Evolutionary conservation across 2,329 filamentous ascomycete species (phyloP).

Genomic region (Trichoderma atrobrunneum): DNA sequence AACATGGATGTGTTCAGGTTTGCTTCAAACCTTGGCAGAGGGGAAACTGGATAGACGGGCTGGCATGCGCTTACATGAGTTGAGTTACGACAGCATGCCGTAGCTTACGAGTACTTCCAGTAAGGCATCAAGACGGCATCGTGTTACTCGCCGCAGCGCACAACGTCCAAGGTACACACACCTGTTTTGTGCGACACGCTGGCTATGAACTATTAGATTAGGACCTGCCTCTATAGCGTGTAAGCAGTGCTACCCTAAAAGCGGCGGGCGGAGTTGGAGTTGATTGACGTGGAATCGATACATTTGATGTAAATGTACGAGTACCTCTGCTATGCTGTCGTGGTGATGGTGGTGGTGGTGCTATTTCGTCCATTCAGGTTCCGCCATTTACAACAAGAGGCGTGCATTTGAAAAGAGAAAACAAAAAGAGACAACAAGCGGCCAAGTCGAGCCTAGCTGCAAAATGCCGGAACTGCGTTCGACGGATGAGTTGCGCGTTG

Average conservation of each 20-base stretch:
- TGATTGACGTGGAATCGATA: background rate
- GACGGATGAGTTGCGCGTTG: background rate
- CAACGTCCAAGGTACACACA: background rate
- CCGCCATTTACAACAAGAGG: background rate
- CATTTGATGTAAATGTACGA: background rate
- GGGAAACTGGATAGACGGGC: background rate
- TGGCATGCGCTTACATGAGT: background rate
- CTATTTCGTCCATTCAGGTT: background rate
- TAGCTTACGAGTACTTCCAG: background rate
- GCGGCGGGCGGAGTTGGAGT: background rate
- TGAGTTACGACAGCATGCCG: background rate
- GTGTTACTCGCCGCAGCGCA: background rate
- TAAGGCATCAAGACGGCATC: background rate
- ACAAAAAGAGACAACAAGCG: conserved; percentile 8
- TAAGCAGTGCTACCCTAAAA: background rate
- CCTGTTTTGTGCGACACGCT: background rate
- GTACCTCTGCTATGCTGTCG: background rate
- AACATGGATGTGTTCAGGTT: background rate
- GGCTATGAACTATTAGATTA: background rate
- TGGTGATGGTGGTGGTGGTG: background rate
- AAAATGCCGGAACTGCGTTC: background rate
- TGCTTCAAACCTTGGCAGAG: background rate
- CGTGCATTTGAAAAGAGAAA: background rate
- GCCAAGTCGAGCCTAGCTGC: background rate
- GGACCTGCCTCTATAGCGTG: background rate